These are phyloP conservation scores for Macrolepiota albuminosa DNA, from an alignment of 768 basidiomycete species.

Conservation along the genomic window DNA sequence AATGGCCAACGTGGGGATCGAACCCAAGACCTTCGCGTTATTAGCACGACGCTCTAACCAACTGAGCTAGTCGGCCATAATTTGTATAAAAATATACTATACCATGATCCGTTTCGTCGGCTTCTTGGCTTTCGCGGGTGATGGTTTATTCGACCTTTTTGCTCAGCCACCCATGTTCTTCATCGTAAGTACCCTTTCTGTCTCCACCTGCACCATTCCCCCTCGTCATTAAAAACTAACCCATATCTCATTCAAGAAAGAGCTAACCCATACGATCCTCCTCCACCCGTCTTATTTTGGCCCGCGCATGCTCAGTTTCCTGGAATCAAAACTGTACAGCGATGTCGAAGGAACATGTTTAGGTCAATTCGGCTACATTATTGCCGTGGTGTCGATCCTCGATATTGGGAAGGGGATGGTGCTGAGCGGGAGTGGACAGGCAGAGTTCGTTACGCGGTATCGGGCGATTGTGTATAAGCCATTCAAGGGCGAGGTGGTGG, in stretches of 20 bases:
- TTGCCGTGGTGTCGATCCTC: slow-evolving; percentile 84
- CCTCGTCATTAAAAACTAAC: not conserved
- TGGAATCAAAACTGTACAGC: slow-evolving; percentile 89
- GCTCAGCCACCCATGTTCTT: slow-evolving; percentile 26
- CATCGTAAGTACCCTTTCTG: slow-evolving; percentile 45
- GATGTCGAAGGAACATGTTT: slow-evolving; percentile 98
- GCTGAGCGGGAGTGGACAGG: slow-evolving; percentile 86
- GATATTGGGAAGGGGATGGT: slow-evolving; percentile 94
- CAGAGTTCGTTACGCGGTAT: slow-evolving; percentile 93
- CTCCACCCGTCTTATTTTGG: slow-evolving; percentile 99
- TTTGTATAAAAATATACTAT: too few relatives aligned
- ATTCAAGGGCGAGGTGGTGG: slow-evolving; percentile 99
- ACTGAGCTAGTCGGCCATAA: slow-evolving; percentile 72
- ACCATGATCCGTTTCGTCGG: too few relatives aligned
- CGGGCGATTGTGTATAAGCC: slow-evolving; percentile 98
- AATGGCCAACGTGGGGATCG: slow-evolving; percentile 50
- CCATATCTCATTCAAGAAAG: slow-evolving; percentile 56
- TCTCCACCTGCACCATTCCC: not conserved
- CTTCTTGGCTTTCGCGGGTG: not conserved
- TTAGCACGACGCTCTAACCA: slow-evolving; percentile 86
- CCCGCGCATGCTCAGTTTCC: slow-evolving; percentile 89
- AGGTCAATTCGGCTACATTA: slow-evolving; percentile 92
- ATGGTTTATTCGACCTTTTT: not conserved
- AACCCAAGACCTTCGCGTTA: slow-evolving; percentile 71
- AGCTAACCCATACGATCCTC: slow-evolving; percentile 94